Evolutionary conservation across 352 stramenopile species (phyloP), one percentile per base, ranked within the genome.

Genomic region (Plasmopara halstedii): DNA sequence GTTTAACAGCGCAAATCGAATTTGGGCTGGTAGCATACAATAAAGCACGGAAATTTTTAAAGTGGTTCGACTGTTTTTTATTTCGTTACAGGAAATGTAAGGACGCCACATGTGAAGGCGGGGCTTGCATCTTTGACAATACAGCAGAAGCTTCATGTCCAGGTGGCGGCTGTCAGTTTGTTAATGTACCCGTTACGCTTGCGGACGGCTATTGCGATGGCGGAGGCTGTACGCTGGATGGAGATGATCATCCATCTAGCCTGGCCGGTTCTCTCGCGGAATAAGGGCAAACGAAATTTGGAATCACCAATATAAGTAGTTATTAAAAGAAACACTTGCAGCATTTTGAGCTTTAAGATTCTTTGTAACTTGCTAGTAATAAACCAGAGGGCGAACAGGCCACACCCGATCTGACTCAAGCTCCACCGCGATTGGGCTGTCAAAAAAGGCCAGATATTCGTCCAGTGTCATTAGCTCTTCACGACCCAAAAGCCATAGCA

Each of bases 381-480:
- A 46, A 23, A 88, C 70, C n/a, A 88, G 63, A 25, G 73, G 73
- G 53, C 81, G 70, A 25, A 85, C 63, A 8, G 76, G 76, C 76
- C 76, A 88, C 27, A 85, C 70, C n/a, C 76, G 70, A 55, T 88
- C 73, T 15, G 70, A 81, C 47, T 88, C 73, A 39, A 88, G 62
- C 40, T 83, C 62, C 7, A 83, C 46, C 11, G 39, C 44, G 26
- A 84, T 56, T 3, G 70, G 73, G 1, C 18, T 58, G 27, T 64
- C 62, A 38, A 67, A 81, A 5, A 75, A 46, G 15, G 57, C 39
- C 1, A 81, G 50, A 43, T 78, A 84, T 45, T 88, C 70, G 15
- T 77, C 62, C 14, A 85, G 19, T 1, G 50, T 67, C 73, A 88
- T 84, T 42, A 88, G 58, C 37, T 85, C 70, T n/a, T 85, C 73